A percentile compares a stretch with the other conserved stretches of the same genome.
Conservation (phyloP, 2,329 filamentous ascomycete species). For the Sporothrix dimorphospora region DNA sequence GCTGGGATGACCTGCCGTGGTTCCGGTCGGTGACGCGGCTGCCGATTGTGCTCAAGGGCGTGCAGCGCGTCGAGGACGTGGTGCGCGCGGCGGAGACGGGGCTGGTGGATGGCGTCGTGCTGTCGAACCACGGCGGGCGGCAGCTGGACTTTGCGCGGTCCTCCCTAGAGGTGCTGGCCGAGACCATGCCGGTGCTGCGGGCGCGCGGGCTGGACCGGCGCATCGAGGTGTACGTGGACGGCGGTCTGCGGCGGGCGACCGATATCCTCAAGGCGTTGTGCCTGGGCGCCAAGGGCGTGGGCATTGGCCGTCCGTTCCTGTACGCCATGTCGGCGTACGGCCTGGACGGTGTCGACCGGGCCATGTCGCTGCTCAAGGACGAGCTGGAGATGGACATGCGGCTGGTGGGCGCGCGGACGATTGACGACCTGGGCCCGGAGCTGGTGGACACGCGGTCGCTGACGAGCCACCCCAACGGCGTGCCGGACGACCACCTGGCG, state of each 20-base stretch:
- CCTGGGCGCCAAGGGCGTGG: conserved; percentile 87
- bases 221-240: conserved; percentile 89
- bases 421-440: conserved; percentile 78
- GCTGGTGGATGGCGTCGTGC: conserved; percentile 78
- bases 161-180: conserved; percentile 85
- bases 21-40: conserved; percentile 88
- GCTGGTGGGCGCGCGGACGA: conserved; percentile 74
- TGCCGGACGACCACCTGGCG: conserved; percentile 54
- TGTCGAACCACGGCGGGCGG: conserved; percentile 94
- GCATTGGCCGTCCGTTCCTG: conserved; percentile 91
- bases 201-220: conserved; percentile 72
- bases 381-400: conserved; percentile 99
- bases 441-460: conserved; percentile 79
- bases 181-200: conserved; percentile 86
- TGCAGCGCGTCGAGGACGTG: conserved; percentile 95
- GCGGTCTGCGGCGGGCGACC: conserved; percentile 84
- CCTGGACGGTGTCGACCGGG: conserved; percentile 80
- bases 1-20: conserved; percentile 94
- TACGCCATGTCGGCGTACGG: conserved; percentile 97
- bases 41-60: conserved; percentile 95
- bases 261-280: conserved; percentile 96
- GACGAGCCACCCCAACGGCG: conserved; percentile 53
- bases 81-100: conserved; percentile 80
- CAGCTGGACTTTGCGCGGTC: conserved; percentile 92
- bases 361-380: conserved; percentile 90